phyloP scores from a whole-genome alignment of 202 grass and related monocot genomes.

The Schoenoplectus triqueter region DNA sequence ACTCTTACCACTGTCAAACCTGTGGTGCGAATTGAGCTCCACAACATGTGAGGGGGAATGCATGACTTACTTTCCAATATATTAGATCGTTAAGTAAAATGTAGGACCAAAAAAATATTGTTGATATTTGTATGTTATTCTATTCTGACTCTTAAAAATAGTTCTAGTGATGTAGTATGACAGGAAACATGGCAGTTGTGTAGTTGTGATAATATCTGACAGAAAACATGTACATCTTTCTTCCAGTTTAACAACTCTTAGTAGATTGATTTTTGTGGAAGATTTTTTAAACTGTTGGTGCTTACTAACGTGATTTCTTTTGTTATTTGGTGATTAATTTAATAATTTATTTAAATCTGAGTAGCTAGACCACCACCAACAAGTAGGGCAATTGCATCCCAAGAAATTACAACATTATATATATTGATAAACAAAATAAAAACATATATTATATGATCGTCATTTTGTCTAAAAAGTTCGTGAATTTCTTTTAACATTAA shows the following conservation, averaged over 20 bases:
- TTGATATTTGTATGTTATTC: slow-evolving; percentile 1
- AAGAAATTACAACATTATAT: not conserved
- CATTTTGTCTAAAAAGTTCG: too few relatives aligned
- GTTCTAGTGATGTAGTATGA: not conserved
- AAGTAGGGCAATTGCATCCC: not conserved
- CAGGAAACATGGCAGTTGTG: not conserved
- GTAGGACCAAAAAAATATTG: not conserved
- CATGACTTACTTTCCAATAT: too few relatives aligned
- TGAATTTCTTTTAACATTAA: too few relatives aligned
- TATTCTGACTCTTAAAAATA: not conserved
- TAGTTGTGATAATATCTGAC: not conserved
- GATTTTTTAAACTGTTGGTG: not conserved
- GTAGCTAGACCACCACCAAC: not conserved
- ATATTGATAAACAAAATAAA: not conserved
- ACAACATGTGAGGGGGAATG: not conserved
- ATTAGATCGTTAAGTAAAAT: not conserved
- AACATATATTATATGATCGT: not conserved
- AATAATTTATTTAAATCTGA: not conserved
- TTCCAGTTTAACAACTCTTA: not conserved
- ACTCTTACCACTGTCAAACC: not conserved
- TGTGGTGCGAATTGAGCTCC: not conserved
- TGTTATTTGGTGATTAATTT: not conserved
- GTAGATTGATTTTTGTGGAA: not conserved
- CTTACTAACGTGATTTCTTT: not conserved
- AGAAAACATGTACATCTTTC: not conserved